Conservation (phyloP, 1,284 basidiomycete genomes). For the Puccinia coronata region DNA sequence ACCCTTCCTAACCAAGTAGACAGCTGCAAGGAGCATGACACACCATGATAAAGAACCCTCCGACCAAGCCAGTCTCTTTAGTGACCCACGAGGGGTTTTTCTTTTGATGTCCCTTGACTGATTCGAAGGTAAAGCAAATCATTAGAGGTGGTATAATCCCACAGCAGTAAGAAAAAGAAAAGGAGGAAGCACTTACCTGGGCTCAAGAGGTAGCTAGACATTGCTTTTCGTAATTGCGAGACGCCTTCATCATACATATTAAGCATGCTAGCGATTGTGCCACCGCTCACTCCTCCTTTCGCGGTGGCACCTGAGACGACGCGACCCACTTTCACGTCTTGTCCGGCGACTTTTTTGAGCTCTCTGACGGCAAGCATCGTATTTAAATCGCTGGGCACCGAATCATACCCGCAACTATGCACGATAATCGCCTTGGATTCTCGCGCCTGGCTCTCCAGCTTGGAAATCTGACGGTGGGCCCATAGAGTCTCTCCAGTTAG, state of each 20-base stretch:
- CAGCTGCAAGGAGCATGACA: background rate
- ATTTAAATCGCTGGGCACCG: constrained; percentile 53
- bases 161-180: background rate
- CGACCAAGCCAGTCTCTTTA: constrained; percentile 20
- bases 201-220: constrained; percentile 40
- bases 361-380: constrained; percentile 53
- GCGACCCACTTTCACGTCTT: constrained; percentile 50
- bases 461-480: constrained; percentile 32
- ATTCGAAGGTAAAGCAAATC: background rate
- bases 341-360: constrained; percentile 51
- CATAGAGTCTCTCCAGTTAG: constrained; percentile 42
- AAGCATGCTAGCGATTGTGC: constrained; percentile 52
- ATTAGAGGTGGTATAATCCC: background rate
- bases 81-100: constrained; percentile 26
- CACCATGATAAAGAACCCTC: constrained; percentile 45
- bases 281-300: constrained; percentile 53
- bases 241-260: constrained; percentile 50
- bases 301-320: constrained; percentile 51
- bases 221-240: constrained; percentile 27
- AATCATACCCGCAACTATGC: constrained; percentile 54
- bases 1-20: background rate
- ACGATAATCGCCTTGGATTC: constrained; percentile 52
- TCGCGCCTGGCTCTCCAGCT: constrained; percentile 17
- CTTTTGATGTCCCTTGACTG: constrained; percentile 36
- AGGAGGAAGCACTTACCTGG: constrained; percentile 20